Base-by-base conservation (phyloP, 192 early-diverging fungal species). In the Phycomyces nitens region DNA sequence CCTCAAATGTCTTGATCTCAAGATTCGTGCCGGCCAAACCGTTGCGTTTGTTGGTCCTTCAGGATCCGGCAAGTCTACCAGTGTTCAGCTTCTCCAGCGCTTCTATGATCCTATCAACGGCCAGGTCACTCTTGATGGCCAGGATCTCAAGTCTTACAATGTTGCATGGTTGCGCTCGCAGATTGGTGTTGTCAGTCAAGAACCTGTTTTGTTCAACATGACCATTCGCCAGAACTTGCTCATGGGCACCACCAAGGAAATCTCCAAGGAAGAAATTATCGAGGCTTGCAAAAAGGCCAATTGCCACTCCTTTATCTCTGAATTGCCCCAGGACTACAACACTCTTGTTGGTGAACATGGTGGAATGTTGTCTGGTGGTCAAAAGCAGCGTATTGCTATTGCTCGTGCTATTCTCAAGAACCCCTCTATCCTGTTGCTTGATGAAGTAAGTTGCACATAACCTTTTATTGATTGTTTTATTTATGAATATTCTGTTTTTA, bases 371-470 rank as follows among this genome's bases (percentile, higher is more conserved):
- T 91, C 88, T 55, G 94, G 93, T 54, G 94, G 94, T 39, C 94
- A 96, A 72, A 96, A 96, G 72, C 94, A 96, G 82, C 88, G 96
- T 64, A 93, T 96, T 69, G 93, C 94, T 58, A 97, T 99, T 80
- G 94, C 95, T 12, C 84, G 95, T 41, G 93, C 94, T 20, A 79
- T 97, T 55, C 82, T 95, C 47, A 92, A 91, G 71, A 86, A 94
- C 75, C 93, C 95, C 9, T 72, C 73, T 22, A 92, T 97, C 10
- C 79, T 97, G 39, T 70, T 94, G 10, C 75, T 94, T 8, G 94
- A 96, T 76, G 94, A 95, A 58, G 66, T 69, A 62, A 62, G 22
- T 57, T 18, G 10, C 1, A 23, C 16, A 49, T 44, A 38, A 50
- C 15, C 16, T 26, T 52, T 16, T 40, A 22, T 61, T 20, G 22